Evolutionary conservation across 805 yeast species (phyloP).

Genomic region (Candida incommunis): DNA sequence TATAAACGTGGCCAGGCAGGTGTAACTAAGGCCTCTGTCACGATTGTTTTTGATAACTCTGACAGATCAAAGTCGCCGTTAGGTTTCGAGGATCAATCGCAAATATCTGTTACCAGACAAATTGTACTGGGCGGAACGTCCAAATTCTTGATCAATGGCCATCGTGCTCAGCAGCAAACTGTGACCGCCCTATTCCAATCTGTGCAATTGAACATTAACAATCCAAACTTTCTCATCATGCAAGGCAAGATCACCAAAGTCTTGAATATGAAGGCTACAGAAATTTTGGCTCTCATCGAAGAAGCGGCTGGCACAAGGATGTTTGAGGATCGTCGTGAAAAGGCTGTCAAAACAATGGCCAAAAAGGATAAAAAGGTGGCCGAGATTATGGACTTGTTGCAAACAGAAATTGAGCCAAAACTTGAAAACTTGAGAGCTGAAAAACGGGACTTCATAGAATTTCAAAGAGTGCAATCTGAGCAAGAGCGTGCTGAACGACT

Average conservation of each 20-base stretch:
- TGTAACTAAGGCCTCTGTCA: slow-evolving; percentile 90
- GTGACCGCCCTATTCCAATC: slow-evolving; percentile 84
- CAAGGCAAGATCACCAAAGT: slow-evolving; percentile 98
- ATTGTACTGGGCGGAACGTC: slow-evolving; percentile 83
- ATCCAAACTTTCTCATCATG: slow-evolving; percentile 95
- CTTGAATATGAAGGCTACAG: slow-evolving; percentile 87
- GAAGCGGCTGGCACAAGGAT: slow-evolving; percentile 98
- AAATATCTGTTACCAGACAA: slow-evolving; percentile 85
- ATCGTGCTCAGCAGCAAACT: slow-evolving; percentile 87
- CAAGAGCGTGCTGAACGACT: slow-evolving; percentile 61
- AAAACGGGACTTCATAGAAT: slow-evolving; percentile 71
- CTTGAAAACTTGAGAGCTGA: slow-evolving; percentile 67
- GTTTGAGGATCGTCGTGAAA: slow-evolving; percentile 85
- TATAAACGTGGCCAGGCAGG: slow-evolving; percentile 98
- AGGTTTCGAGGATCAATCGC: slow-evolving; percentile 64
- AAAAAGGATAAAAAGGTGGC: slow-evolving; percentile 76
- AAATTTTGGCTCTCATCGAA: slow-evolving; percentile 79
- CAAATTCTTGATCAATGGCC: slow-evolving; percentile 88
- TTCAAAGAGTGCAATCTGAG: slow-evolving; percentile 70
- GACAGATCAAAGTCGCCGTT: slow-evolving; percentile 71
- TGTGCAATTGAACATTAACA: slow-evolving; percentile 89
- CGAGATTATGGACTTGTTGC: slow-evolving; percentile 57
- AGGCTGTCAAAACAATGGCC: slow-evolving; percentile 81
- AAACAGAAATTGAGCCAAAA: slow-evolving; percentile 89
- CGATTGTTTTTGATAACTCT: slow-evolving; percentile 82